phyloP scores from a whole-genome alignment of 345 rosid species.

The Citrus sinensis region DNA sequence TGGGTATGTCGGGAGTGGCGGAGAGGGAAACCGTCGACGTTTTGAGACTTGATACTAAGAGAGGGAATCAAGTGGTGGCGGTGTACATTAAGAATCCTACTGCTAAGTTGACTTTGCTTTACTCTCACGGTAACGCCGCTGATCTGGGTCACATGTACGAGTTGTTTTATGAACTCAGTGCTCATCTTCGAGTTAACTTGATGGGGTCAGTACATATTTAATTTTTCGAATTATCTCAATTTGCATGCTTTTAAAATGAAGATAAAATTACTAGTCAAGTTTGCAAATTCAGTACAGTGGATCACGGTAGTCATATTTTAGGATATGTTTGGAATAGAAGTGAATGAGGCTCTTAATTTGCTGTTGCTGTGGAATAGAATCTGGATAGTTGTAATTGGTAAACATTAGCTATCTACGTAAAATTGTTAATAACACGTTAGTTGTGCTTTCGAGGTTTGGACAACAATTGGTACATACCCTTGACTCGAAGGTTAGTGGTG shows the following conservation, averaged over 20 bases:
- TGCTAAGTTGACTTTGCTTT: conserved; percentile 73
- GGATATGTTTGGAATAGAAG: neutral
- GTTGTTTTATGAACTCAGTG: conserved; percentile 67
- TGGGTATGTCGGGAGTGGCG: conserved; percentile 50
- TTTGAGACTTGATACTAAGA: conserved; percentile 62
- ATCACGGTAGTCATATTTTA: neutral
- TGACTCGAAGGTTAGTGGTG: neutral
- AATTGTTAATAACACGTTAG: neutral
- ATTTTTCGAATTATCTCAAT: neutral
- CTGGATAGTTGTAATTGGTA: neutral
- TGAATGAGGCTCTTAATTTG: neutral
- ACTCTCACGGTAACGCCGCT: conserved; percentile 96
- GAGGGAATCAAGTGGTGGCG: conserved; percentile 81
- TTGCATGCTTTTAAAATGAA: neutral
- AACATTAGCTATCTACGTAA: neutral
- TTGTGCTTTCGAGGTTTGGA: neutral
- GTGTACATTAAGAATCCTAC: conserved; percentile 70
- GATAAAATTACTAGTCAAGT: neutral
- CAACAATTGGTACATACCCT: neutral
- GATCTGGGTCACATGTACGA: conserved; percentile 94
- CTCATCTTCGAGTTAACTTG: conserved; percentile 79
- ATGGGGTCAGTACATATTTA: conserved; percentile 55
- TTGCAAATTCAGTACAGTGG: neutral
- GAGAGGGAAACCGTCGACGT: conserved; percentile 67
- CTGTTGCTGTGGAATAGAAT: neutral